Evolutionary conservation across 148 eudicot genomes (phyloP).

Genomic region (Chenopodium quinoa): DNA sequence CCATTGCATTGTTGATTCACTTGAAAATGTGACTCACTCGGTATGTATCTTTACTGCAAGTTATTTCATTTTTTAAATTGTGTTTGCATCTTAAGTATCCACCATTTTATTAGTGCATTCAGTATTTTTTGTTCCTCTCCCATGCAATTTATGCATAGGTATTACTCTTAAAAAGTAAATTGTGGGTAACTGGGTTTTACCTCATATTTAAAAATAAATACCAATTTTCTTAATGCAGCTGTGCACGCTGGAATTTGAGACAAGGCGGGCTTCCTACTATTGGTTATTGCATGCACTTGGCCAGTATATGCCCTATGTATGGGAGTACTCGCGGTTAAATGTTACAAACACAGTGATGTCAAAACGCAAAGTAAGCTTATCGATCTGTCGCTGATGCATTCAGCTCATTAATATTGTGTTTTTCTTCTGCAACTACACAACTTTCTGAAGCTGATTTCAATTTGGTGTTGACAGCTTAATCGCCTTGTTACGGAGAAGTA

Average conservation of each 20-base stretch:
- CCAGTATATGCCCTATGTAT: constrained; percentile 85
- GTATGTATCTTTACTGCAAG: constrained; percentile 31
- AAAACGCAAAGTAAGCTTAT: constrained; percentile 74
- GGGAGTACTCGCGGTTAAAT: constrained; percentile 97
- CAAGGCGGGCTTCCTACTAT: constrained; percentile 93
- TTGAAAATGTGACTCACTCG: constrained; percentile 91
- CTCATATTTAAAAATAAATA: too few species aligned
- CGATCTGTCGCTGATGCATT: neutral
- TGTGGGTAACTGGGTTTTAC: too few species aligned
- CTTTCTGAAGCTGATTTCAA: neutral
- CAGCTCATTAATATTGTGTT: neutral
- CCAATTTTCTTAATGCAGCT: constrained; percentile 40
- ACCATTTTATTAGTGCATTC: too few species aligned
- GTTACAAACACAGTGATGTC: constrained; percentile 93
- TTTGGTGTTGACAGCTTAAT: constrained; percentile 52
- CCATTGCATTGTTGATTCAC: constrained; percentile 92
- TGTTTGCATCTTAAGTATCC: too few species aligned
- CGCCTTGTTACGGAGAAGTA: constrained; percentile 78
- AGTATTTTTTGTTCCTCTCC: too few species aligned
- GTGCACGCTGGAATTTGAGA: constrained; percentile 93
- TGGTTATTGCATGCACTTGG: constrained; percentile 82
- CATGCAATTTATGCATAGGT: too few species aligned
- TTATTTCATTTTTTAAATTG: too few species aligned
- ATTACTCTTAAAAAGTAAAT: too few species aligned
- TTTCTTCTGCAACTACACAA: neutral